These are phyloP conservation scores for Carex arenaria DNA, from an alignment of 202 grass and related monocot genomes.

Conservation along the genomic window DNA sequence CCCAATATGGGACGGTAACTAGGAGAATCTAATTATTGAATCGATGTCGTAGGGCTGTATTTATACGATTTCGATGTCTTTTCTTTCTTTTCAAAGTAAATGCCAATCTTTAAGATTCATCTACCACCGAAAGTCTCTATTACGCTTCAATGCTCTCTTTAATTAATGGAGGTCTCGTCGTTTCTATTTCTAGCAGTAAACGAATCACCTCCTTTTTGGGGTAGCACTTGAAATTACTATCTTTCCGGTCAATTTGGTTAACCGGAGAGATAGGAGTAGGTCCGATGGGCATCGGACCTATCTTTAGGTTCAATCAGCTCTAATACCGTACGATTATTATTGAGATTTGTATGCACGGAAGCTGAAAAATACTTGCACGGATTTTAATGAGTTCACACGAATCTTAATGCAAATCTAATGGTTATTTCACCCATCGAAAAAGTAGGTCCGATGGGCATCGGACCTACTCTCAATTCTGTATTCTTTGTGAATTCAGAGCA, in stretches of 20 bases:
- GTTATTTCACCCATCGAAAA: too few relatives aligned
- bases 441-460: too few relatives aligned
- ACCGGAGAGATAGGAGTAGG: too few relatives aligned
- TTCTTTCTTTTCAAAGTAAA: constrained; percentile 20
- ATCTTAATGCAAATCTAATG: too few relatives aligned
- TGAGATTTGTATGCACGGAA: too few relatives aligned
- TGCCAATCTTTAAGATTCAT: constrained; percentile 14
- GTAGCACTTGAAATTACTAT: not conserved
- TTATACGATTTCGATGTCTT: not conserved
- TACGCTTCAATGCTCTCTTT: not conserved
- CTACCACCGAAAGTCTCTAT: constrained; percentile 4
- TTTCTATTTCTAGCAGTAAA: not conserved
- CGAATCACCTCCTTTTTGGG: not conserved
- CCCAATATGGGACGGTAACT: not conserved
- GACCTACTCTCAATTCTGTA: too few relatives aligned
- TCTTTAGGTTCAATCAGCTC: too few relatives aligned
- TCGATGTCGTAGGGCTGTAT: not conserved
- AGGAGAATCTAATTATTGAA: not conserved
- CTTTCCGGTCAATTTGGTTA: not conserved
- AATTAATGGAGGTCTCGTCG: not conserved
- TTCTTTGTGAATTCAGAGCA: too few relatives aligned
- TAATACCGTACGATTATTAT: too few relatives aligned
- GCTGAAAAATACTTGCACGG: too few relatives aligned
- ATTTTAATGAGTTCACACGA: too few relatives aligned
- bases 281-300: too few relatives aligned